Evolutionary conservation across 1,139 yeast genomes (phyloP), one percentile per base, ranked within the genome.

Genomic region (Dujonia santamariae): DNA sequence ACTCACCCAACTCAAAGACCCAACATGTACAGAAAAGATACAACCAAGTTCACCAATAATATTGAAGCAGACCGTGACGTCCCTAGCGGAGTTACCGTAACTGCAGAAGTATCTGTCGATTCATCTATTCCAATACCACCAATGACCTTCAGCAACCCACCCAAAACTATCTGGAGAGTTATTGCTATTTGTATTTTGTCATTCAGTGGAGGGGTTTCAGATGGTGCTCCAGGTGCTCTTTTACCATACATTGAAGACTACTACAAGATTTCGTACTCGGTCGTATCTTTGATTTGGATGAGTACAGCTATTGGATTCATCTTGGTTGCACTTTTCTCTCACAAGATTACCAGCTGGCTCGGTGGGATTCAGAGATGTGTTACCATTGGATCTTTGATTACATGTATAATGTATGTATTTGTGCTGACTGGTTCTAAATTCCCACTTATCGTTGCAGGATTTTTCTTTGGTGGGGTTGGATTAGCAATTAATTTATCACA

Each of bases 401-500:
- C 60, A 19, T 40, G 54, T 15, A 30, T 57, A 8, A 63, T 61
- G 50, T 63, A 51, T 43, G 50, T 59, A 1, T 42, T 67, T 4
- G 58, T 61, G 11, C 40, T 58, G 25, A 53, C 59, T n/a, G 67
- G 62, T 2, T 47, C 47, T 11, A 47, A 48, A 3, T 54, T 48
- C 45, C 38, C 72, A 48, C 28, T 70, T 5, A 62, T 67, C 9
- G 72, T 72, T 15, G 46, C 64, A 26, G 80, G 65, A 1, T 75
- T 67, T 43, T 71, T 67, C 44, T 53, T 74, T 41, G 74, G 75
- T 3, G 82, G 82, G 0, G 45, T 72, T 14, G 83, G 81, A 2
- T 48, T 60, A 20, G 82, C 79, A 1, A 49, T 65, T 11, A 59
- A 67, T 3, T 56, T 73, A 16, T 65, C 79, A 9, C 73, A 72